These are phyloP conservation scores for Lipomyces sp. DNA, from an alignment of 805 yeast genomes.

Conservation along the genomic window DNA sequence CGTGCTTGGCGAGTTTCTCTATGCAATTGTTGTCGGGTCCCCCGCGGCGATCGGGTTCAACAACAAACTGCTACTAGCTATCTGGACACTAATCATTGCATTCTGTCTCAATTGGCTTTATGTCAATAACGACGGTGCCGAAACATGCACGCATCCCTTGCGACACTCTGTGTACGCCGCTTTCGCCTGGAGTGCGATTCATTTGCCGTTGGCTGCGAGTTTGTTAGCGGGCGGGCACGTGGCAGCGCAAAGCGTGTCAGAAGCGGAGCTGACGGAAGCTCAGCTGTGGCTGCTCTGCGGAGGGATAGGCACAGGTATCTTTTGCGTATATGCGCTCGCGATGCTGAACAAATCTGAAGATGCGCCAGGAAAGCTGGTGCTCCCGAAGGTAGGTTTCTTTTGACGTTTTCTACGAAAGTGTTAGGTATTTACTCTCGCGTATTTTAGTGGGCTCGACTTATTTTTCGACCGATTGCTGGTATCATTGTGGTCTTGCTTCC, in stretches of 20 bases:
- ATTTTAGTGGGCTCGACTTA: neutral
- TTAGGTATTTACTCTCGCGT: neutral
- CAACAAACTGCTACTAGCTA: slow-evolving; percentile 46
- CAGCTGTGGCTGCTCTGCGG: slow-evolving; percentile 44
- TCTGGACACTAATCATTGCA: slow-evolving; percentile 49
- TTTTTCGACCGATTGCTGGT: neutral
- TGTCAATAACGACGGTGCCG: slow-evolving; percentile 51
- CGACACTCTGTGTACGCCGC: slow-evolving; percentile 50
- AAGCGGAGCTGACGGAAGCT: neutral
- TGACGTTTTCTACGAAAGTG: neutral
- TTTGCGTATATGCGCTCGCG: slow-evolving; percentile 44
- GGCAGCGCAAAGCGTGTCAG: neutral
- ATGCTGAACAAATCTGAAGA: slow-evolving; percentile 42
- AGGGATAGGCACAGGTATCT: slow-evolving; percentile 49
- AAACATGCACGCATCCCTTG: slow-evolving; percentile 52
- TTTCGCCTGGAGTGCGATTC: slow-evolving; percentile 46
- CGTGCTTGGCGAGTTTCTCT: slow-evolving; percentile 63
- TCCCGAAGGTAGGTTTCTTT: slow-evolving; percentile 1
- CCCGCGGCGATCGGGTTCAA: slow-evolving; percentile 50
- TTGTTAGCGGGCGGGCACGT: slow-evolving; percentile 47
- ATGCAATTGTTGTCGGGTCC: slow-evolving; percentile 49
- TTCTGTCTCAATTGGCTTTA: slow-evolving; percentile 54
- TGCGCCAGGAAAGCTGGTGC: neutral
- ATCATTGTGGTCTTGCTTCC: slow-evolving; percentile 2
- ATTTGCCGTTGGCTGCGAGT: slow-evolving; percentile 51